A percentile compares a stretch with the other conserved stretches of the same genome.
Evolutionary conservation across 2,329 filamentous ascomycete species (phyloP).

Genomic region (Ceratocystis ficicola): DNA sequence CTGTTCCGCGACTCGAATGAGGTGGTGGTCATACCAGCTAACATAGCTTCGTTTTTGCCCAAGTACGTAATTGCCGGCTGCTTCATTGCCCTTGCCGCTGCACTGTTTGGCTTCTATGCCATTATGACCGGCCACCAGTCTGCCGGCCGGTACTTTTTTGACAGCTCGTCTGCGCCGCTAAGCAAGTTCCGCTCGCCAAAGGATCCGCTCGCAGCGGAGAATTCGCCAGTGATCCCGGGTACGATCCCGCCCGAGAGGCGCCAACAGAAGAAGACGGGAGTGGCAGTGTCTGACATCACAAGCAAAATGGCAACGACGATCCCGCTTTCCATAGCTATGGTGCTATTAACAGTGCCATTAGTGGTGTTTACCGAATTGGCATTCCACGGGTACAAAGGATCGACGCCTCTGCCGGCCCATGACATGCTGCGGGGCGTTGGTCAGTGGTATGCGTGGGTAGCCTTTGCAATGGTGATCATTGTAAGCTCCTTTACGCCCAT

Average conservation of each 20-base stretch:
- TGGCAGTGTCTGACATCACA: conserved; percentile 5
- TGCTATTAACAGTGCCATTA: conserved; percentile 18
- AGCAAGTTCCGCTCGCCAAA: conserved; percentile 13
- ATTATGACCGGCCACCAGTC: conserved; percentile 20
- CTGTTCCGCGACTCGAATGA: conserved; percentile 18
- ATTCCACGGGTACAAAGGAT: conserved; percentile 19
- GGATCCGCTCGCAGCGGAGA: conserved; percentile 19
- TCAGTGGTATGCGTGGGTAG: conserved; percentile 21
- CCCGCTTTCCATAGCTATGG: conserved; percentile 18
- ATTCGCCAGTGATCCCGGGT: conserved; percentile 21
- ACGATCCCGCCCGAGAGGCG: conserved; percentile 20
- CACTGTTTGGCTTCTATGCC: conserved; percentile 19
- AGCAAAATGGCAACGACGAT: conserved; percentile 14
- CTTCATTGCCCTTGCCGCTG: conserved; percentile 17
- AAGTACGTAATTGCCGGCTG: conserved; percentile 21
- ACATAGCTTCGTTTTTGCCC: conserved; percentile 19
- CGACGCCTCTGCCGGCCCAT: conserved; percentile 14
- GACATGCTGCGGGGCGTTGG: conserved; percentile 12
- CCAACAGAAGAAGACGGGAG: conserved; percentile 13
- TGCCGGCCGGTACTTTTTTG: conserved; percentile 21
- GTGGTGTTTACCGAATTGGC: conserved; percentile 21
- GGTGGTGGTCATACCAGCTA: conserved; percentile 18
- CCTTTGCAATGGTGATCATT: conserved; percentile 18
- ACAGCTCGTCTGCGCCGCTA: conserved; percentile 13
- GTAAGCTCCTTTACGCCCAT: conserved; percentile 20